Evolutionary conservation across 2,329 filamentous ascomycete species (phyloP), one percentile per base, ranked within the genome.

Genomic region (Sporothrix euskadiensis): DNA sequence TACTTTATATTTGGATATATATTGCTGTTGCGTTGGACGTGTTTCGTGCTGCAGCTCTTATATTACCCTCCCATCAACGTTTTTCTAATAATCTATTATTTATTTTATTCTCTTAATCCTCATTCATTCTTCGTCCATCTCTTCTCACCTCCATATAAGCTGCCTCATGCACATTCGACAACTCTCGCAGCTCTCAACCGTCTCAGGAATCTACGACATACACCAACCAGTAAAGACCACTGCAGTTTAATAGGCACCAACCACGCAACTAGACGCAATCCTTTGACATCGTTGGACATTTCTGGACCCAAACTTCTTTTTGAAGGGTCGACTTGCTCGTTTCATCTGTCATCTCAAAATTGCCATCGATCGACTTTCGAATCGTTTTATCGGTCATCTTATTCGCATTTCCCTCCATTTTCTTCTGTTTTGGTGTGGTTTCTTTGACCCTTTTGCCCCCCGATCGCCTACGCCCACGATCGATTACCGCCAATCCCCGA

Each of bases 401-500:
- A 5, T 61, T n/a, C 14, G 12, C 61, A 30, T 19, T 66, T 30
- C 22, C 39, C 14, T 16, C 61, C 0, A 32, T 16, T 52, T 35
- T 61, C 7, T 71, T 26, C 35, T 26, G 12, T 30, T 35, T 56
- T 32, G 4, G 57, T 35, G 16, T 63, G 32, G 19, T 14, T 41
- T 44, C 35, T 41, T 9, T 26, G 16, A 19, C 19, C 32, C 16
- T 19, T 39, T 69, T 41, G 44, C 47, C 65, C n/a, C 47, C 66
- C 44, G 47, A 69, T 69, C 47, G 66, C 30, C 66, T 19, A n/a
- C 41, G 30, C 16, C 63, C 44, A 35, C 47, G 66, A 54, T 52
- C 65, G 47, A 69, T 54, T 54, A 19, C 47, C 66, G 9, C 66
- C 66, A 69, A 54, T 35, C 16, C 19, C 66, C 66, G 47, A 69